Evolutionary conservation across 116 monocot species (phyloP).

Genomic region (Posidonia oceanica): DNA sequence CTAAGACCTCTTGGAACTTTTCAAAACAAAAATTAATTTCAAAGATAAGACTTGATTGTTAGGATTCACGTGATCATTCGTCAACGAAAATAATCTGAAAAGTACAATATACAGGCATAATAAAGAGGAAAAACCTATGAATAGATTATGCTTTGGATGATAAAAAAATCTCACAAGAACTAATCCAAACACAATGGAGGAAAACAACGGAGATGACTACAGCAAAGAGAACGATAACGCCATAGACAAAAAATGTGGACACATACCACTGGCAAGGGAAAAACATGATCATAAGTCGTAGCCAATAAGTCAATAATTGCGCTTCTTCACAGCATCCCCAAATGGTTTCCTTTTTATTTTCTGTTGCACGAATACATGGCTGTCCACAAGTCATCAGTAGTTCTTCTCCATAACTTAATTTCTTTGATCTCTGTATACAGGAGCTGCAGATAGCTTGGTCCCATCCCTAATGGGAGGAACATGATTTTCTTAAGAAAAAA

Average conservation of each 20-base stretch:
- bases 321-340: not conserved
- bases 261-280: not conserved
- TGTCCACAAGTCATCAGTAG: not conserved
- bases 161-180: not conserved
- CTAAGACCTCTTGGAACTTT: no score
- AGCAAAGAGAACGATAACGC: not conserved
- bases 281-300: not conserved
- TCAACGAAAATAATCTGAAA: no score
- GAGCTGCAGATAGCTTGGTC: not conserved
- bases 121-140: no score
- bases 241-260: not conserved
- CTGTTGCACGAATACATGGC: not conserved
- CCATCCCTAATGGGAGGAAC: not conserved
- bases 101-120: no score
- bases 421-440: not conserved
- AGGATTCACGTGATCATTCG: no score
- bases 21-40: no score
- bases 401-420: not conserved
- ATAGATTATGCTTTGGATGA: not conserved
- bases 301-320: not conserved
- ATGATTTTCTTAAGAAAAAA: not conserved
- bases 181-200: not conserved
- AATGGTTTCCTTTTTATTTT: not conserved
- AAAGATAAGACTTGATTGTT: no score
- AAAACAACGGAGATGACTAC: not conserved